Base-by-base conservation (phyloP, 2,329 filamentous ascomycete genomes). In the Talaromyces sp. region DNA sequence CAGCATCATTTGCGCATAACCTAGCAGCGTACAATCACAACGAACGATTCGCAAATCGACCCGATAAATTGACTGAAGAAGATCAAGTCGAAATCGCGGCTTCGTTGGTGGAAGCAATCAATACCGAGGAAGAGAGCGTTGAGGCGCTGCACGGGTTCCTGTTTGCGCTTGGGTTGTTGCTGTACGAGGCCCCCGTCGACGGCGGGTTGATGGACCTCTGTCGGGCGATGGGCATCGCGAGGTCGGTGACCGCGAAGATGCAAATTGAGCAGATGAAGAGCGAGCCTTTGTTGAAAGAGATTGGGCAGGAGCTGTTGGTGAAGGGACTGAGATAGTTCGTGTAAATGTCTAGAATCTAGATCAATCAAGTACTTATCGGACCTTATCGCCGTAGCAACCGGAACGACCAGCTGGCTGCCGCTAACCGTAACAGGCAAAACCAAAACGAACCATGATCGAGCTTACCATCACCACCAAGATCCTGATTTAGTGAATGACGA, bases 1-100 rank as follows among this genome's bases (percentile, higher is more conserved):
- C 93, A 0, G 87, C 93, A 0, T 91, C 89, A 1, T 81, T 98
- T 2, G 84, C 93, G 0, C 95, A 92, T 79, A 97, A 98, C 68
- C 76, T 98, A 0, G 84, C 91, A 0, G 80, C 87, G 0, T 83
- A 87, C 1, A 90, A 92, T 69, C 88, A 89, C 69, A 85, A 84
- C 54, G 79, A 84, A 28, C 84, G 90, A 21, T 80, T 84, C 40
- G 82, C 86, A 31, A 81, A 84, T 12, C 77, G 82, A 0, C 76
- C 79, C 5, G 84, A 89, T 54, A 79, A 77, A 0, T 74, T 97
- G 2, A 80, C 86, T 0, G 88, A 91, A 40, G 84, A 82, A 2
- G 87, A 90, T 63, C 89, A 95, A 71, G 85, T 96, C 1, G 92
- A 96, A 74, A 79, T 98, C 5, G 86, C 89, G 0, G 93, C 93